These are phyloP conservation scores for Paragyromitra xinjiangensis DNA, from an alignment of 495 filamentous ascomycete species.

Conservation along the genomic window DNA sequence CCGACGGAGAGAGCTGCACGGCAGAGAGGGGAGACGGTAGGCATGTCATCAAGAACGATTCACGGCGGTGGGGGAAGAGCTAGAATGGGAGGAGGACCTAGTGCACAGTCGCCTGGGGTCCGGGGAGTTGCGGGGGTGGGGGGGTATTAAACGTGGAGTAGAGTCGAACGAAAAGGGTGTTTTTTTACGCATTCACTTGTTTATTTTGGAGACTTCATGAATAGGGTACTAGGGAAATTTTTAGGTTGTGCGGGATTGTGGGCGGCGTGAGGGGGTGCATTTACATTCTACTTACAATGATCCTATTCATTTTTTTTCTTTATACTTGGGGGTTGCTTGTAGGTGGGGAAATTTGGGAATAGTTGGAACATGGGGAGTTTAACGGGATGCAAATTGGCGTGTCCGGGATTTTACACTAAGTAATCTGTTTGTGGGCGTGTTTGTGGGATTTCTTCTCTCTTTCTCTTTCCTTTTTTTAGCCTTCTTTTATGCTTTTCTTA, in stretches of 20 bases:
- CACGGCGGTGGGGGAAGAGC: conserved; percentile 27
- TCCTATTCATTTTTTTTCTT: conserved; percentile 22
- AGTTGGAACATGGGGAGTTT: conserved; percentile 38
- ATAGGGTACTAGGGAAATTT: conserved; percentile 48
- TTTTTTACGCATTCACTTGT: conserved; percentile 41
- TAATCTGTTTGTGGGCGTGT: conserved; percentile 44
- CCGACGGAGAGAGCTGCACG: conserved; percentile 23
- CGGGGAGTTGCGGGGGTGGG: conserved; percentile 40
- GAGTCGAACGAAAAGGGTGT: conserved; percentile 6
- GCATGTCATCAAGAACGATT: conserved; percentile 25
- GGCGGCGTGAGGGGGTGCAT: conserved; percentile 12
- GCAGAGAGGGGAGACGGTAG: conserved; percentile 32
- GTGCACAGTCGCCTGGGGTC: conserved; percentile 14
- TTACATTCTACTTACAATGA: conserved; percentile 38
- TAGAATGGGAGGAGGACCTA: conserved; percentile 34
- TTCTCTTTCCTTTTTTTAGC: not conserved
- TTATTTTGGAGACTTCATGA: conserved; percentile 53
- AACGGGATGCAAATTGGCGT: conserved; percentile 49
- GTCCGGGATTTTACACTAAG: conserved; percentile 48
- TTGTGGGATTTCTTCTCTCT: conserved; percentile 25
- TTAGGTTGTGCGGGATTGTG: conserved; percentile 16
- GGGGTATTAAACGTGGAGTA: conserved; percentile 22
- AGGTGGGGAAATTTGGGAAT: conserved; percentile 41
- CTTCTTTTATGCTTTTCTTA: conserved; percentile 16
- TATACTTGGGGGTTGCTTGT: conserved; percentile 23